Evolutionary conservation across 805 yeast genomes (phyloP), one percentile per base, ranked within the genome.

Genomic region (Starmerella tilneyi): DNA sequence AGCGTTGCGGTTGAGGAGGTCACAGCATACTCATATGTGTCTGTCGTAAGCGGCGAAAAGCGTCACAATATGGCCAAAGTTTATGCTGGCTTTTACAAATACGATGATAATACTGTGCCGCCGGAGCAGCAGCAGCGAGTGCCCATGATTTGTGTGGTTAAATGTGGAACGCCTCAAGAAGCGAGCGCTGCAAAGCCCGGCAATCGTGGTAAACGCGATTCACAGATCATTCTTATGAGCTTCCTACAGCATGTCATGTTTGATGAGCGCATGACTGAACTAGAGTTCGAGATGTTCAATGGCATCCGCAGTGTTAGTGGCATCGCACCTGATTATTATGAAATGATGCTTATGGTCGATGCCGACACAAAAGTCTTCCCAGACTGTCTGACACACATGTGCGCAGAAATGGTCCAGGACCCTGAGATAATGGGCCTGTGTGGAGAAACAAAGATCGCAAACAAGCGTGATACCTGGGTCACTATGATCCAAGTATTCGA

Each of bases 1-100:
- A 71, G 75, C 7, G 69, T 73, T 28, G 82, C 84, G 0, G 73
- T 71, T 9, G 94, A 84, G 16, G 78, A 84, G 13, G 96, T 85
- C 5, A 65, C 75, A 59, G 75, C 96, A 0, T 72, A 78, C 58
- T 86, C 96, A 0, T 89, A 92, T 61, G 94, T 92, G 29, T 94
- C 97, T 7, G 96, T 92, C 32, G 94, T 95, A 3, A 82, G 82
- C 56, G 98, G 98, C 55, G 57, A 83, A 4, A 92, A 85, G 66
- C 80, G 98, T 61, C 98, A 92, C 60, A 92, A 92, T 62, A 86
- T 88, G 95, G 96, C 98, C 23, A 89, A 88, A 64, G 86, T 89
- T 2, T 89, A 85, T 59, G 79, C 95, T 11, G 98, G 98, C 0
- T 92, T 84, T 61, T 92, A 92, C 67, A 79, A 79, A 54, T 92